phyloP scores from a whole-genome alignment of 75 land plant species.

The Chamaecyparis obtusa region DNA sequence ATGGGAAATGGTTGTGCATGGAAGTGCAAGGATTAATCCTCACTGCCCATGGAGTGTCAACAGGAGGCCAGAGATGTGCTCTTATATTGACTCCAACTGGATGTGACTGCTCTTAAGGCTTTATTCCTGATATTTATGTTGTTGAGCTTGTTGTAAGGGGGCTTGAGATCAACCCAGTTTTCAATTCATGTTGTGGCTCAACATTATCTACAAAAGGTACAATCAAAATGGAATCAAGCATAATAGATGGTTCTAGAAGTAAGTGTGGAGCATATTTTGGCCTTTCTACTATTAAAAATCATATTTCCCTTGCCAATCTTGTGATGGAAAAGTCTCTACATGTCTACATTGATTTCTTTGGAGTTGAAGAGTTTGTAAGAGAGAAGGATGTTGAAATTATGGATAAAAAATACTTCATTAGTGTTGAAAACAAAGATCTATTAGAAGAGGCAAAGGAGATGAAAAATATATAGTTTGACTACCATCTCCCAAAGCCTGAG shows the following conservation, averaged over 20 bases:
- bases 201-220: slow-evolving; percentile 75
- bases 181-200: slow-evolving; percentile 91
- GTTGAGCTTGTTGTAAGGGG: slow-evolving; percentile 79
- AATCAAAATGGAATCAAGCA: slow-evolving; percentile 96
- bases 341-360: slow-evolving; percentile 82
- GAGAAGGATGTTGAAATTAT: slow-evolving; percentile 71
- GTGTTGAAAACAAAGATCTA: slow-evolving; percentile 62
- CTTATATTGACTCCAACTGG: slow-evolving; percentile 63
- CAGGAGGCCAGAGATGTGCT: slow-evolving; percentile 66
- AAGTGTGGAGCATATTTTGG: slow-evolving; percentile 93
- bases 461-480: slow-evolving; percentile 65
- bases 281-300: slow-evolving; percentile 81
- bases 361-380: slow-evolving; percentile 82
- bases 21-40: slow-evolving; percentile 86
- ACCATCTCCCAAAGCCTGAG: too few species aligned
- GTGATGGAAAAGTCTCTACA: slow-evolving; percentile 97
- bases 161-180: not conserved
- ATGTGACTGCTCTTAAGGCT: slow-evolving; percentile 62
- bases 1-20: slow-evolving; percentile 90
- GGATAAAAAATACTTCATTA: slow-evolving; percentile 69
- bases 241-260: slow-evolving; percentile 73
- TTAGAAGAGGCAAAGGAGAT: slow-evolving; percentile 62
- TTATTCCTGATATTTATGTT: slow-evolving; percentile 67
- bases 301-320: slow-evolving; percentile 80
- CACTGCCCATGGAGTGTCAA: slow-evolving; percentile 42